These are phyloP conservation scores for Linaria vulgaris DNA, from an alignment of 257 asterid genomes.

Conservation along the genomic window DNA sequence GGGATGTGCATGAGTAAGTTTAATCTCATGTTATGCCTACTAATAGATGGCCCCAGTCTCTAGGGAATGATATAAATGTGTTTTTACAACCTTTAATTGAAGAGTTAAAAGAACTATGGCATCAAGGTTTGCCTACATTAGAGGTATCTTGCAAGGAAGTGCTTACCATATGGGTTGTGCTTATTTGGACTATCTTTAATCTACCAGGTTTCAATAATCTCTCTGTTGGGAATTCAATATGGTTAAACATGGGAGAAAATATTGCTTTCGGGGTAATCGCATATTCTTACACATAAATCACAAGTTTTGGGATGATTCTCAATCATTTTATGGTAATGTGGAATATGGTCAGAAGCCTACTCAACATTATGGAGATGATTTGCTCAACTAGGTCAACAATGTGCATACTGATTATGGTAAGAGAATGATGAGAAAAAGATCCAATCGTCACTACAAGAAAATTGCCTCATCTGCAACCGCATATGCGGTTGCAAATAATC, in stretches of 20 bases:
- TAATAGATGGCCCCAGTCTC: constrained; percentile 2
- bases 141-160: not conserved
- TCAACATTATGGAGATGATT: not conserved
- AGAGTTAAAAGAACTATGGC: constrained; percentile 14
- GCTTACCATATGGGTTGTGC: not conserved
- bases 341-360: not conserved
- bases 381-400: not conserved
- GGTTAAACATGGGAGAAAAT: not conserved
- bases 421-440: not conserved
- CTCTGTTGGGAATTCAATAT: constrained; percentile 5
- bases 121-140: not conserved
- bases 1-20: constrained; percentile 22
- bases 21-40: not conserved
- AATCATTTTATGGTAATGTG: not conserved
- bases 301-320: not conserved
- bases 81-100: constrained; percentile 7
- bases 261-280: not conserved
- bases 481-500: too few relatives aligned
- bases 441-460: too few relatives aligned
- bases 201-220: not conserved
- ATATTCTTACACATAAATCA: not conserved
- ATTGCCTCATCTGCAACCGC: too few relatives aligned
- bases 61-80: constrained; percentile 15
- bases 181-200: constrained; percentile 13
- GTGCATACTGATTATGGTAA: not conserved